Percentiles rank a stretch among this genome's conserved stretches.
These are phyloP conservation scores for Hypomyces rosellus DNA, from an alignment of 2,329 filamentous ascomycete species.

Conservation along the genomic window DNA sequence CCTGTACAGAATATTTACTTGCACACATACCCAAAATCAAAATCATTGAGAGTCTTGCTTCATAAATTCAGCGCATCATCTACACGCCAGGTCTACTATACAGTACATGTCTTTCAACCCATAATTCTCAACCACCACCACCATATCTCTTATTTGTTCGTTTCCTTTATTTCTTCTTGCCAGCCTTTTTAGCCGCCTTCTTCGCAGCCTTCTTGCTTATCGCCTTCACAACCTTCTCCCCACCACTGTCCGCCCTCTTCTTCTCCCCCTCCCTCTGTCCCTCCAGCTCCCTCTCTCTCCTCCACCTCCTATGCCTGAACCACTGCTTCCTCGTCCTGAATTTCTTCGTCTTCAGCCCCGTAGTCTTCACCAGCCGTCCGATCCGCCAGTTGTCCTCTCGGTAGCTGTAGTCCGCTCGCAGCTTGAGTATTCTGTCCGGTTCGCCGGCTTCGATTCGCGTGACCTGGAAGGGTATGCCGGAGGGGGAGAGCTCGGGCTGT, in stretches of 20 bases:
- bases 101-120: no score
- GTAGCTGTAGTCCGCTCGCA: constrained; percentile 52
- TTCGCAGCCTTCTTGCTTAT: constrained; percentile 28
- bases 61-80: no score
- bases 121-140: no score
- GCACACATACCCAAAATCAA: no score
- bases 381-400: constrained; percentile 55
- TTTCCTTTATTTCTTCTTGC: constrained; percentile 27
- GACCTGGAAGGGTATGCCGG: constrained; percentile 44
- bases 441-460: constrained; percentile 35
- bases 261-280: constrained; percentile 34
- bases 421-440: constrained; percentile 42
- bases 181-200: constrained; percentile 31
- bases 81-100: no score
- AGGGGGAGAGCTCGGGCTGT: constrained; percentile 38
- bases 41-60: no score
- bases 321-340: constrained; percentile 45
- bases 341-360: constrained; percentile 42
- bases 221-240: constrained; percentile 24
- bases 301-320: constrained; percentile 39
- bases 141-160: background rate
- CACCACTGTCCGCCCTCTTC: constrained; percentile 28
- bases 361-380: constrained; percentile 47
- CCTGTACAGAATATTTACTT: no score
- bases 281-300: constrained; percentile 35